Conservation (phyloP, 106 monocot genomes). For the Hemerocallis citrina region DNA sequence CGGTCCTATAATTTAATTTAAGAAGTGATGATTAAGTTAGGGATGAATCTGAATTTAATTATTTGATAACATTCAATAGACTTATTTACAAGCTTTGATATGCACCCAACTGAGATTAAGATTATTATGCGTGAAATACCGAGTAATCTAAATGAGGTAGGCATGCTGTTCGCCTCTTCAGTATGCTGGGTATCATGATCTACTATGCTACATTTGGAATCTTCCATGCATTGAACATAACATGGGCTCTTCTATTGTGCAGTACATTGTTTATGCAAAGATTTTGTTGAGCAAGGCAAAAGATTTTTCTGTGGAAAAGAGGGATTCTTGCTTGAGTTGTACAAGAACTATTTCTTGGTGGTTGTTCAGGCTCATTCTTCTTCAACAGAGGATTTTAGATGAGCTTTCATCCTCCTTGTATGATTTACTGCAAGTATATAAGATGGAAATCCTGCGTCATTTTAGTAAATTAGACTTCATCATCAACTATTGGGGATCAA, state of each 20-base stretch:
- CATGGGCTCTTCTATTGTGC: constrained; percentile 17
- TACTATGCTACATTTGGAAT: no score
- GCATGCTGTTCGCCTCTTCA: no score
- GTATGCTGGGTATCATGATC: no score
- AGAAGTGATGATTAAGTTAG: no score
- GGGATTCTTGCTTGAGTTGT: constrained; percentile 19
- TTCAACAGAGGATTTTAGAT: constrained; percentile 85
- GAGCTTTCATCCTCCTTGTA: constrained; percentile 76
- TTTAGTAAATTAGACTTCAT: constrained; percentile 60
- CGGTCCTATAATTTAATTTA: no score
- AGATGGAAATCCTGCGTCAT: constrained; percentile 38
- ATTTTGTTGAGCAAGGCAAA: constrained; percentile 49
- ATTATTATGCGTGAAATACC: no score
- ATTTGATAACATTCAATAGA: no score
- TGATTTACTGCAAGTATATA: constrained; percentile 43
- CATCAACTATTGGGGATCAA: constrained; percentile 47
- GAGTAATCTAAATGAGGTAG: no score
- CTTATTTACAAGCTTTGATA: no score
- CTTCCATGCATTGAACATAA: no score
- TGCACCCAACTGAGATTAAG: no score
- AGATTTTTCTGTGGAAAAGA: constrained; percentile 16
- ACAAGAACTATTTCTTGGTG: constrained; percentile 71
- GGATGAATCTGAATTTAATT: no score
- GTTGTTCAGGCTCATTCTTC: constrained; percentile 60
- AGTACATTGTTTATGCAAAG: constrained; percentile 75